Conservation (phyloP, 805 yeast genomes). For the Candida succiphila region DNA sequence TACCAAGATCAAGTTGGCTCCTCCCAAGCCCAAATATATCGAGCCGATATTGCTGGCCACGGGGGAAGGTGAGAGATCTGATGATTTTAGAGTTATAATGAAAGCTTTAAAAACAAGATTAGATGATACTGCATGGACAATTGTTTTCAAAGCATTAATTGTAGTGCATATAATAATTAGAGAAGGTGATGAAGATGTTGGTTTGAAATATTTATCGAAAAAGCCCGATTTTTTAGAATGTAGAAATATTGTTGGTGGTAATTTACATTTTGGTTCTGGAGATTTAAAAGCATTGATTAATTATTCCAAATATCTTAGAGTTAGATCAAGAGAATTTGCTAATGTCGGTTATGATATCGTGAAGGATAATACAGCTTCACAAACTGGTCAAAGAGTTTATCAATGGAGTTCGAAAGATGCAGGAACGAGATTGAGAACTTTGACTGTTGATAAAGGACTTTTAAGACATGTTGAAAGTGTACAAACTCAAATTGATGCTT, state of each 20-base stretch:
- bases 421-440: conserved; percentile 53
- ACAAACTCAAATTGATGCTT: conserved; percentile 66
- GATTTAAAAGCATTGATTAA: conserved; percentile 51
- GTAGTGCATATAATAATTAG: conserved; percentile 86
- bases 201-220: conserved; percentile 55
- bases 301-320: conserved; percentile 62
- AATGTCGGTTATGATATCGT: conserved; percentile 66
- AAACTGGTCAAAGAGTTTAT: conserved; percentile 15
- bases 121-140: conserved; percentile 82
- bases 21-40: conserved; percentile 94
- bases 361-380: conserved; percentile 47
- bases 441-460: conserved; percentile 69
- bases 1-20: conserved; percentile 74
- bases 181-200: conserved; percentile 78
- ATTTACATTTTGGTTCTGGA: conserved; percentile 18
- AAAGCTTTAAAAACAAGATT: conserved; percentile 50
- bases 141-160: conserved; percentile 76
- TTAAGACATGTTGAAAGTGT: conserved; percentile 80
- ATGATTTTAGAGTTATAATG: conserved; percentile 63
- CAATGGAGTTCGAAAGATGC: conserved; percentile 29
- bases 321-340: conserved; percentile 63
- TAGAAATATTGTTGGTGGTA: conserved; percentile 22
- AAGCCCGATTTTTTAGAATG: conserved; percentile 54
- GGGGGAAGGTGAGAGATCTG: conserved; percentile 33
- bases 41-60: conserved; percentile 83